Percentiles rank a stretch among this genome's conserved stretches.
Conservation (phyloP, 257 asterid species). For the Coffea eugenioides region DNA sequence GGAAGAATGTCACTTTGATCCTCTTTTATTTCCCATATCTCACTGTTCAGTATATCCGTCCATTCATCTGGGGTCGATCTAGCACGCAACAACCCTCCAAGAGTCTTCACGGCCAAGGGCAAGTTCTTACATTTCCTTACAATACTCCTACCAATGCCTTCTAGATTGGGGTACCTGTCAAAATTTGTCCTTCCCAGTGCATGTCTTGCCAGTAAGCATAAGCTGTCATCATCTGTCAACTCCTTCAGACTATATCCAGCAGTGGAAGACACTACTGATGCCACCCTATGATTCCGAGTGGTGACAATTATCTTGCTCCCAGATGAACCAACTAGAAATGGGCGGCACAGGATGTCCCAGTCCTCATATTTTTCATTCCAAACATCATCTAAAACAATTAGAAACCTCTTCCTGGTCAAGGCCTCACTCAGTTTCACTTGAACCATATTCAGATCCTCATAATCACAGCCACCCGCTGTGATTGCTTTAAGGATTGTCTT, state of each 20-base stretch:
- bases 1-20: constrained; percentile 14
- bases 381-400: constrained; percentile 23
- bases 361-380: constrained; percentile 13
- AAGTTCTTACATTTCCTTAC: no score
- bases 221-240: constrained; percentile 13
- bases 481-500: not conserved
- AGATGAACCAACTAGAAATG: constrained; percentile 14
- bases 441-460: constrained; percentile 7
- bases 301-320: constrained; percentile 22
- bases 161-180: not conserved
- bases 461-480: constrained; percentile 4
- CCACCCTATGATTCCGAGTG: constrained; percentile 12
- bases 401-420: constrained; percentile 7
- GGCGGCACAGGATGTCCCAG: constrained; percentile 18
- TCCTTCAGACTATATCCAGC: constrained; percentile 2
- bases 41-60: constrained; percentile 10
- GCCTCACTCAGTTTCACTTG: constrained; percentile 12
- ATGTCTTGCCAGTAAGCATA: constrained; percentile 16
- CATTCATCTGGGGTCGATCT: no score
- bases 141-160: constrained; percentile 6
- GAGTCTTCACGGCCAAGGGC: no score
- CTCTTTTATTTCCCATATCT: constrained; percentile 17
- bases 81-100: no score
- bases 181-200: constrained; percentile 5
- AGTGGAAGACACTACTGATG: not conserved